Evolutionary conservation across 345 rosid genomes (phyloP), one percentile per base, ranked within the genome.

Genomic region (Stellera chamaejasme): DNA sequence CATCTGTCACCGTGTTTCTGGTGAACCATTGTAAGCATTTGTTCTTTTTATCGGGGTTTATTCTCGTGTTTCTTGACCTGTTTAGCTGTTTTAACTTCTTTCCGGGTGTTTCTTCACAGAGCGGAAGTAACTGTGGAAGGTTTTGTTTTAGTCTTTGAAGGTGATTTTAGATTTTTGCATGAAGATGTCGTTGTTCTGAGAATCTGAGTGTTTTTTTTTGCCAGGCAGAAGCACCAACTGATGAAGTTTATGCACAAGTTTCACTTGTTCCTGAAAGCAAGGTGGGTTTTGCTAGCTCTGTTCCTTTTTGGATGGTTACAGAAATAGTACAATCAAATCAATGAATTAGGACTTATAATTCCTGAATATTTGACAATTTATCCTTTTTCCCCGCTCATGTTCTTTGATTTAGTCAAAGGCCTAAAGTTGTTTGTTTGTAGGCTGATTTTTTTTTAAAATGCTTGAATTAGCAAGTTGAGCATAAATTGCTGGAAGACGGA

Each of bases 221-320:
- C 54, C 79, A 93, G 99, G 97, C 99, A n/a, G 97, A 90, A 75
- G 80, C 83, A 13, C 75, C 77, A 51, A 87, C 77, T 0, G 99
- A 90, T 74, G 99, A 93, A 63, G 99, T 87, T 23, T 90, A 87
- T 68, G 95, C 99, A 19, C 96, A 85, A 65, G 96, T 93, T 47
- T 80, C 92, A 13, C 77, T 93, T 61, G 66, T 80, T 78, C 90
- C 90, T 47, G 95, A 87, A 72, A 72, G 43, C 7, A 86, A 87
- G 97, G 99, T 90, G 52, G 48, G 84, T 59, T 44, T 15, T 52
- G 19, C 67, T 60, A 27, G 13, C 62, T 54, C 60, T 48, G 16
- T 32, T 12, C 55, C 27, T 57, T 62, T 36, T 57, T 58, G 57
- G 43, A 19, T 39, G 46, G 13, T 39, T 43, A 10, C n/a, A 46